Evolutionary conservation across 805 yeast genomes (phyloP).

Genomic region (Middelhovenomyces tepae): DNA sequence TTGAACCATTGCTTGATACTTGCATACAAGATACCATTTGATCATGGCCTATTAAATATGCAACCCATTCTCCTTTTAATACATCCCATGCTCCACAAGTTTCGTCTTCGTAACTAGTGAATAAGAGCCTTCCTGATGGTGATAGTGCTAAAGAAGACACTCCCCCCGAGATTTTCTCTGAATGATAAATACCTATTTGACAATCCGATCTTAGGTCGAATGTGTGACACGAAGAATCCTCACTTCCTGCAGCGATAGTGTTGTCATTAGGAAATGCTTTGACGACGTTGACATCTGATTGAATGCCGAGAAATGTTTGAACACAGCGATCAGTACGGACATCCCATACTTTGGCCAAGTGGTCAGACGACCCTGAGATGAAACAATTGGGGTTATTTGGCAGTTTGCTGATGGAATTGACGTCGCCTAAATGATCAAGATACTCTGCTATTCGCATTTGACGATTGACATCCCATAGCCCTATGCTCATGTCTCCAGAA

Average conservation of each 20-base stretch:
- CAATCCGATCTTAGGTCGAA: conserved; percentile 76
- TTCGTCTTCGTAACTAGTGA: conserved; percentile 65
- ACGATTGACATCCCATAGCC: conserved; percentile 68
- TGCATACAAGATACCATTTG: conserved; percentile 54
- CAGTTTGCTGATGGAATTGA: conserved; percentile 51
- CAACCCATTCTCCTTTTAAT: conserved; percentile 54
- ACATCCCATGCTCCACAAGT: conserved; percentile 75
- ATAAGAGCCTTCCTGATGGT: conserved; percentile 62
- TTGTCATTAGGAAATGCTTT: conserved; percentile 58
- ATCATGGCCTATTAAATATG: conserved; percentile 55
- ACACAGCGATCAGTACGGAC: conserved; percentile 38
- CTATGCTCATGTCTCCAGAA: conserved; percentile 76
- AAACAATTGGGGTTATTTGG: conserved; percentile 49
- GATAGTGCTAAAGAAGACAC: conserved; percentile 67
- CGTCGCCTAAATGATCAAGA: conserved; percentile 38
- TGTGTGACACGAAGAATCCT: conserved; percentile 62
- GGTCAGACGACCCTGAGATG: conserved; percentile 66
- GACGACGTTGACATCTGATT: conserved; percentile 55
- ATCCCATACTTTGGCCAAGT: conserved; percentile 74
- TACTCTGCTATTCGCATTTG: conserved; percentile 34
- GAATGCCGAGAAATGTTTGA: conserved; percentile 40
- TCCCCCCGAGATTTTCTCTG: conserved; percentile 24
- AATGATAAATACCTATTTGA: conserved; percentile 42
- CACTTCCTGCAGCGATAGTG: conserved; percentile 67
- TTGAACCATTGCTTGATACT: conserved; percentile 66